Base-by-base conservation (phyloP, 441 rosid species). In the Eruca vesicaria region DNA sequence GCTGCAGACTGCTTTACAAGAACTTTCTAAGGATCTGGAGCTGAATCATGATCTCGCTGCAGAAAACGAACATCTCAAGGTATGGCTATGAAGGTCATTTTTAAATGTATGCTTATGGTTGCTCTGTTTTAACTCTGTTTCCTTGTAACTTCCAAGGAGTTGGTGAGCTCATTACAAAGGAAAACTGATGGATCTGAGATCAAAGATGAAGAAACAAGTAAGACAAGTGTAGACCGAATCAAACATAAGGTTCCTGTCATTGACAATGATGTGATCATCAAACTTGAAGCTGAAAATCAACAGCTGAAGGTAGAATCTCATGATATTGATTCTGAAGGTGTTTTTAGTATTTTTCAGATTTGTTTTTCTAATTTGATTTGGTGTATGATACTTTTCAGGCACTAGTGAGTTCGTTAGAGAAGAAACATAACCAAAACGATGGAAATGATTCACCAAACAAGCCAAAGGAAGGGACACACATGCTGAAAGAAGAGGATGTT, bases 251-350 rank as follows among this genome's bases (percentile, higher is more conserved):
- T 82, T 77, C 84, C 86, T 3, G 82, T 84, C 71, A 66, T 79
- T 78, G 88, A 92, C 74, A 78, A 82, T 19, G 92, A 79, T 56
- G 29, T 83, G 78, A 71, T 85, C 79, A 78, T 81, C 71, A 87
- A 88, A 75, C 91, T 91, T 36, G 84, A 87, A 38, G 84, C 88
- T 66, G 97, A 93, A 86, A 96, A 88, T 87, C 87, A 91, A 81
- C 79, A 81, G 67, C 82, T 96, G 72, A 89, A 90, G 97, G 99
- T 91, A 67, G 62, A 74, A 43, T 72, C 38, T 18, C 19, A 4
- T 50, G 65, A 38, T 41, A 38, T 32, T 52, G 61, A 11, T 62
- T 38, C 41, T 43, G 43, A 78, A 41, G 23, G 5, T 66, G 9
- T 15, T 53, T 23, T 38, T 31, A 67, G 66, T 26, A 23, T 63